Percentiles rank a stretch among this genome's conserved stretches.
These are phyloP conservation scores for Parmelia sp. DNA, from an alignment of 495 filamentous ascomycete species.

Conservation along the genomic window DNA sequence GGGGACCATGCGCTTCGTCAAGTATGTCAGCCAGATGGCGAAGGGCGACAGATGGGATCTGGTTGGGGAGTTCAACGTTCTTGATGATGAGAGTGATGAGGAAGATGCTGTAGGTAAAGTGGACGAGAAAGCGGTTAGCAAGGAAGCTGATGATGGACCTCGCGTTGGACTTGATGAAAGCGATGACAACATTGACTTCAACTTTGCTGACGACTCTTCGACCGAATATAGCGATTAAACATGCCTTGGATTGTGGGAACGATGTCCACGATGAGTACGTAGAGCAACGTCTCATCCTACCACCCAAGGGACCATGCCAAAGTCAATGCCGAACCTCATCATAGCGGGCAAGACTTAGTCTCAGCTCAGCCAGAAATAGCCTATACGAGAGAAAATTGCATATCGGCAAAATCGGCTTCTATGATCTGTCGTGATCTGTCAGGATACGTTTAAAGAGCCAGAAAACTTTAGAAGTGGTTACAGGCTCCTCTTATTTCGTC, in stretches of 20 bases:
- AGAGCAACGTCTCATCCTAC: background rate
- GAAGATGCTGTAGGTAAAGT: constrained; percentile 25
- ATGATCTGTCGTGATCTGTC: background rate
- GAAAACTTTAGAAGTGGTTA: background rate
- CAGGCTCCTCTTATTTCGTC: background rate
- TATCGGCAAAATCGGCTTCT: background rate
- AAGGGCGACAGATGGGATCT: constrained; percentile 93
- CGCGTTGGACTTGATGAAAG: background rate
- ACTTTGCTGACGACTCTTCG: background rate
- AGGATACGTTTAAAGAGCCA: background rate
- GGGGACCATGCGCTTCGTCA: constrained; percentile 85
- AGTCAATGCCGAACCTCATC: background rate
- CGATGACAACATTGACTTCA: background rate
- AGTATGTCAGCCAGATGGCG: constrained; percentile 80
- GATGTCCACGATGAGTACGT: background rate
- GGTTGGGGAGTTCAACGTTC: constrained; percentile 52
- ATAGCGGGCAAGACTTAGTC: background rate
- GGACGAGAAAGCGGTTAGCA: constrained; percentile 27
- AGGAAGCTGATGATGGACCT: constrained; percentile 3
- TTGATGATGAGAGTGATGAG: constrained; percentile 40
- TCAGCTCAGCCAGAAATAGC: background rate
- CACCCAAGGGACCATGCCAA: background rate
- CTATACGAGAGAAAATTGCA: background rate
- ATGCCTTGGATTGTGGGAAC: background rate
- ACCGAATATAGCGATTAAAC: constrained; percentile 2